Conservation (phyloP, 2,329 filamentous ascomycete genomes). For the Dothideomycetidae sp. region DNA sequence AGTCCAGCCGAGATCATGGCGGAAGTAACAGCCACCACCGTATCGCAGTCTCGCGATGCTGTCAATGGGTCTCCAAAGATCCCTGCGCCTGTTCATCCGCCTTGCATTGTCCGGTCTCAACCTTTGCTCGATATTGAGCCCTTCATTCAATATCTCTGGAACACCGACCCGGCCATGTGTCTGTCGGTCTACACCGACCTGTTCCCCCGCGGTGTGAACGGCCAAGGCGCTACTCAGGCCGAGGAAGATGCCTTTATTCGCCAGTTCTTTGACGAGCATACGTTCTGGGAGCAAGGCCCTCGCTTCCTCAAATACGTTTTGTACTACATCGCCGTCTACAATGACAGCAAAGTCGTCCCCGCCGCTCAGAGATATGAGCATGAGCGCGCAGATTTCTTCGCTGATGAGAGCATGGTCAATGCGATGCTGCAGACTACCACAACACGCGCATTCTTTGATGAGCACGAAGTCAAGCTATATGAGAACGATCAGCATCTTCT, state of each 20-base stretch:
- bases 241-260: slow-evolving; percentile 21
- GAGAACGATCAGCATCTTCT: slow-evolving; percentile 1
- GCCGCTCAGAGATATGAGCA: slow-evolving; percentile 15
- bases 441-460: slow-evolving; percentile 5
- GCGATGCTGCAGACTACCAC: slow-evolving; percentile 13
- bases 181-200: slow-evolving; percentile 20
- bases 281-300: slow-evolving; percentile 19
- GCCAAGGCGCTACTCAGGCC: slow-evolving; percentile 13
- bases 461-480: slow-evolving; percentile 1
- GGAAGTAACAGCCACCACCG: too few relatives aligned
- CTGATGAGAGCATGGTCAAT: slow-evolving; percentile 14
- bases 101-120: slow-evolving; percentile 19
- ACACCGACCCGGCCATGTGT: slow-evolving; percentile 16
- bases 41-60: too few relatives aligned
- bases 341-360: slow-evolving; percentile 17
- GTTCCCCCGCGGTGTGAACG: slow-evolving; percentile 17
- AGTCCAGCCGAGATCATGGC: too few relatives aligned
- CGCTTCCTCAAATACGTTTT: slow-evolving; percentile 24
- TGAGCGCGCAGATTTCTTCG: slow-evolving; percentile 14
- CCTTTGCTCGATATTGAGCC: slow-evolving; percentile 18
- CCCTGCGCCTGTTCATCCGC: too few relatives aligned
- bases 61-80: too few relatives aligned
- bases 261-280: slow-evolving; percentile 16
- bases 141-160: slow-evolving; percentile 18
- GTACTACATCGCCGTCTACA: slow-evolving; percentile 20